Evolutionary conservation across 1,284 basidiomycete species (phyloP), one percentile per base, ranked within the genome.

Genomic region (Heliocybe sulcata): DNA sequence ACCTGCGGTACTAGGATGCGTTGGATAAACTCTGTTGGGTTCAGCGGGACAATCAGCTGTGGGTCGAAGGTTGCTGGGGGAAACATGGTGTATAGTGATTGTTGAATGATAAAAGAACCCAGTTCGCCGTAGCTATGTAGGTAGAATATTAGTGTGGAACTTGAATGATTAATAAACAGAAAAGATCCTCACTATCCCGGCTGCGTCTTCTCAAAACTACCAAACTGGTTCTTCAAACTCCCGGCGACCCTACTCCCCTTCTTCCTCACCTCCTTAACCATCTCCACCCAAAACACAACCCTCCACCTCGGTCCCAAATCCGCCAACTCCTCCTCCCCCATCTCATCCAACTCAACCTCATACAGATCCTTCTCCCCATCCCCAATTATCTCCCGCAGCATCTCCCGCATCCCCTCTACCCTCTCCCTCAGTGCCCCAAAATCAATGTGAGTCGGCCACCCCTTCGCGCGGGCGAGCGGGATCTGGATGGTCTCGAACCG

Each of bases 1-100:
- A 83, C 80, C 66, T 92, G 89, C 0, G 90, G 90, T 1, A 91
- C 80, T 6, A 92, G 76, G 29, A 92, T 75, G 2, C 80, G 80
- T 53, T 86, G 82, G 25, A 88, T 77, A 61, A 92, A 92, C 54
- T 90, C 83, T 19, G 79, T 76, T 0, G 82, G 77, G 2, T 82
- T 79, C 27, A 92, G 75, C 1, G 89, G 89, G 0, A 73, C 69
- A 35, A 83, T 78, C 14, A 73, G 64, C 19, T 70, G 65, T 0
- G 79, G 69, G 55, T 83, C 72, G 53, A 89, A 77, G 0, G 74
- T 71, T 2, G 74, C 66, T 0, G 79, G 82, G 4, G 89, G 87
- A 59, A 91, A 92, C 56, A 91, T 72, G 62, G 83, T 77, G 63
- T 83, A 85, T 3, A 92, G 74, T 0, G 84, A 85, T 61, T 90